Base-by-base conservation (phyloP, 2,329 filamentous ascomycete genomes). In the Pseudodiploospora longispora region DNA sequence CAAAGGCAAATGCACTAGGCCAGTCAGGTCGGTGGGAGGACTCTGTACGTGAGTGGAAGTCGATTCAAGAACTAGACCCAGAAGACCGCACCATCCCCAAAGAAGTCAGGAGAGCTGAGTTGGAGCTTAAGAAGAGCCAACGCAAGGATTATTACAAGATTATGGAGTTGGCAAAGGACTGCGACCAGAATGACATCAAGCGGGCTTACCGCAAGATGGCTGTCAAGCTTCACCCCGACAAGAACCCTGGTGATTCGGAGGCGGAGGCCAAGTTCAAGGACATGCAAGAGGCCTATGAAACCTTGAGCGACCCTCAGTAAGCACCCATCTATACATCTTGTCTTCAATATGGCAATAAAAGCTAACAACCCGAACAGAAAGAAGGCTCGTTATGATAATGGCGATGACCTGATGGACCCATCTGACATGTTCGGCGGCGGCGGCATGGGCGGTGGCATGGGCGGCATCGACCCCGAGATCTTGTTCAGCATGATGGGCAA, bases 141-240 rank as follows among this genome's bases (percentile, higher is more conserved):
- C 78, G 93, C 50, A 98, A 98, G 68, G 93, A 98, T 61, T 97
- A 95, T 70, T 98, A 98, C 74, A 96, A 96, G 78, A 95, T 97
- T 53, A 80, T 98, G 42, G 86, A 83, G 5, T 71, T 98, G 6
- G 73, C 85, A 46, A 97, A 96, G 74, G 85, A 90, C 50, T 89
- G 89, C 33, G 78, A 78, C 35, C 88, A 95, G 27, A 74, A 74
- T 46, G 81, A 93, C 43, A 93, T 98, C 72, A 98, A 97, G 76
- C 91, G 90, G 71, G 93, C 91, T 2, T 98, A 98, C 72, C 82
- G 91, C 53, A 95, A 93, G 67, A 76, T 95, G 60, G 93, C 93
- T 45, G 91, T 98, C 55, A 75, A 90, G 52, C 86, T 95, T 62
- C 93, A 98, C 65, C 93, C 93, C 3, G 93, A 98, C 71, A 98